phyloP scores from a whole-genome alignment of 352 stramenopile species.

The Thalassiosira livingstoniorum region DNA sequence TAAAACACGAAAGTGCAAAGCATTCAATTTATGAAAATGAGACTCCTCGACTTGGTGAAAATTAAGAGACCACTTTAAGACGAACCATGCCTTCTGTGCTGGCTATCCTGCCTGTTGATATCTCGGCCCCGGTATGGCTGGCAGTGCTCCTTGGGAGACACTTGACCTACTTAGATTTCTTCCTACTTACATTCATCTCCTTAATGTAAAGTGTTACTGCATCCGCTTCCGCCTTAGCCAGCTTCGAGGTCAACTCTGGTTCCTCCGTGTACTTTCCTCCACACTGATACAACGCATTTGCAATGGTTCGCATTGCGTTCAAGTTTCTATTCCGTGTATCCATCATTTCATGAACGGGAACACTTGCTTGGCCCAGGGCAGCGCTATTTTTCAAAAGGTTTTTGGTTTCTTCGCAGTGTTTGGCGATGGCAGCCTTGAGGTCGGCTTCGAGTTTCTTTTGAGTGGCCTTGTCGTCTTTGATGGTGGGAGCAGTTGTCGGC shows the following conservation, averaged over 20 bases:
- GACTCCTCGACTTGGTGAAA: too few relatives aligned
- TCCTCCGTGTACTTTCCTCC: conserved; percentile 30
- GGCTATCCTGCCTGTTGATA: too few relatives aligned
- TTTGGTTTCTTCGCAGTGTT: conserved; percentile 41
- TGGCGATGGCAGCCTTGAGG: conserved; percentile 14
- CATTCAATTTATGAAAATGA: too few relatives aligned
- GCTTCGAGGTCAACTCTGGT: conserved; percentile 28
- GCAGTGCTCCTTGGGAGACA: too few relatives aligned
- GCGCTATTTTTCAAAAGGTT: conserved; percentile 53
- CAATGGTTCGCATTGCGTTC: conserved; percentile 24
- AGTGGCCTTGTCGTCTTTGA: conserved; percentile 2
- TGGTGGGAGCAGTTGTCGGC: not conserved
- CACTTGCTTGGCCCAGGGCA: conserved; percentile 35
- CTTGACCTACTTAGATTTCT: too few relatives aligned
- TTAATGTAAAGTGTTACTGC: conserved; percentile 18
- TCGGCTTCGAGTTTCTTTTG: conserved; percentile 15
- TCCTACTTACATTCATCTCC: conserved; percentile 1
- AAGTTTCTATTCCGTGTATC: conserved; percentile 36
- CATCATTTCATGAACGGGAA: conserved; percentile 36
- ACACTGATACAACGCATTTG: not conserved
- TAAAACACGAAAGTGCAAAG: too few relatives aligned
- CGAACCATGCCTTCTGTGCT: too few relatives aligned
- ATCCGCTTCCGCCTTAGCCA: conserved; percentile 32
- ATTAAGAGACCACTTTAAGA: too few relatives aligned
- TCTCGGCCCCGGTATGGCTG: too few relatives aligned